phyloP scores from a whole-genome alignment of 768 basidiomycete genomes.

The Phanerochaete sordida region DNA sequence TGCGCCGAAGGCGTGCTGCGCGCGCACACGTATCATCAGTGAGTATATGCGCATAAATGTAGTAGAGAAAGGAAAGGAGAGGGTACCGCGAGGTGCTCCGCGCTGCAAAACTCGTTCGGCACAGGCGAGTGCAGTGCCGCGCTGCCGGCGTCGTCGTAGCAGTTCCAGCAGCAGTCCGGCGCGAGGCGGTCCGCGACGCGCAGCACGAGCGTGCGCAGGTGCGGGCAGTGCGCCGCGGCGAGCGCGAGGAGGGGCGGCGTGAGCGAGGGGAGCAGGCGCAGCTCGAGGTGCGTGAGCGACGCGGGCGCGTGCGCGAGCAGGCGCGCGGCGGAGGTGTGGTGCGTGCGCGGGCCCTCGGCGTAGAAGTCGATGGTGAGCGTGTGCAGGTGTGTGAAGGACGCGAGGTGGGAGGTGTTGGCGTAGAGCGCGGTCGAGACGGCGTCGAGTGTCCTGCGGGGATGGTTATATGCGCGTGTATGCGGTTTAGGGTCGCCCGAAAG shows the following conservation, averaged over 20 bases:
- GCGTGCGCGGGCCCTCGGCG: slow-evolving; percentile 20
- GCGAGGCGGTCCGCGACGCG: slow-evolving; percentile 60
- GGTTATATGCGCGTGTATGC: slow-evolving; percentile 20
- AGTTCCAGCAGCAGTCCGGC: slow-evolving; percentile 56
- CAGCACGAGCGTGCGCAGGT: slow-evolving; percentile 46
- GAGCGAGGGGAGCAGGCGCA: slow-evolving; percentile 56
- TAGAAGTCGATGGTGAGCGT: slow-evolving; percentile 19
- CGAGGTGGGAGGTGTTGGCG: slow-evolving; percentile 3
- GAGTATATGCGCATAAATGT: neutral
- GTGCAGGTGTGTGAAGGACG: slow-evolving; percentile 7
- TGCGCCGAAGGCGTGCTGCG: slow-evolving; percentile 39
- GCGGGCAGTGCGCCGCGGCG: slow-evolving; percentile 45
- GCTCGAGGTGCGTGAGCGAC: slow-evolving; percentile 43
- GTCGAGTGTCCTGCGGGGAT: slow-evolving; percentile 13
- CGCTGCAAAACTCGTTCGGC: slow-evolving; percentile 43
- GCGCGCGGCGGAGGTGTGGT: slow-evolving; percentile 17
- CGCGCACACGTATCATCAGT: too few relatives aligned
- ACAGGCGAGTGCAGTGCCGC: slow-evolving; percentile 61
- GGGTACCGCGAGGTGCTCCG: slow-evolving; percentile 45
- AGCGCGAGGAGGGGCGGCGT: slow-evolving; percentile 43
- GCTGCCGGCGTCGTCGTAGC: slow-evolving; percentile 59
- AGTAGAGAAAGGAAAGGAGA: neutral
- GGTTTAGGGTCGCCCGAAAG: neutral
- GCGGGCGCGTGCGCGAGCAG: slow-evolving; percentile 25
- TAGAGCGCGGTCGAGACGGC: slow-evolving; percentile 13